These are phyloP conservation scores for Syncephalis fuscata DNA, from an alignment of 371 early-diverging fungal species.

Conservation along the genomic window DNA sequence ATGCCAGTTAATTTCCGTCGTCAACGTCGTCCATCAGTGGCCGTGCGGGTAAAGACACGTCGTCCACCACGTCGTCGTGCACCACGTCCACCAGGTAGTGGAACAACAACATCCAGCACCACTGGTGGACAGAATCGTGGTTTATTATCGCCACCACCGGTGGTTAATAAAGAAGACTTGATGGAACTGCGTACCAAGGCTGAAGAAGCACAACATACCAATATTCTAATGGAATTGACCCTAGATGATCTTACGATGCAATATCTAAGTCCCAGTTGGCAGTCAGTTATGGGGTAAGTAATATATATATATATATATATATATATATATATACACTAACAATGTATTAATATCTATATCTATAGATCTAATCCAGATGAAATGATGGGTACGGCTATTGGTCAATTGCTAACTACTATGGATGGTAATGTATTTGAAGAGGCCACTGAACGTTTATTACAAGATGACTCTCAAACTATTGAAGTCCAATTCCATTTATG, in stretches of 20 bases:
- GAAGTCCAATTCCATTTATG: conserved; percentile 58
- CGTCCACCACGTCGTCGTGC: conserved; percentile 3
- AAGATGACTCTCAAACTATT: conserved; percentile 51
- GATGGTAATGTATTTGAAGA: conserved; percentile 40
- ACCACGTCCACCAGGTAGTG: conserved; percentile 8
- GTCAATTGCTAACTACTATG: conserved; percentile 20
- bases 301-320: too few species aligned
- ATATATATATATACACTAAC: too few species aligned
- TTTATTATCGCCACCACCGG: conserved; percentile 8
- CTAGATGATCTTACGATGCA: conserved; percentile 22
- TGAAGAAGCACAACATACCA: conserved; percentile 32
- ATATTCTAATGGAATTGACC: conserved; percentile 40
- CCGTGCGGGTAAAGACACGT: conserved; percentile 1
- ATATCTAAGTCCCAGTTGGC: conserved; percentile 43
- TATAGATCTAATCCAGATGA: conserved; percentile 24
- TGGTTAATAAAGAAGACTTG: conserved; percentile 11
- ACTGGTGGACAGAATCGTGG: neutral
- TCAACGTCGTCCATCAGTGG: neutral
- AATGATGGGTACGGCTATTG: conserved; percentile 24
- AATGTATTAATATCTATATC: too few species aligned
- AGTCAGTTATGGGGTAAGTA: conserved; percentile 32
- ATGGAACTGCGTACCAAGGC: conserved; percentile 28
- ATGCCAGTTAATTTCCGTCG: neutral
- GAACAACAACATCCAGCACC: neutral
- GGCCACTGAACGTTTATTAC: conserved; percentile 46